Percentiles rank a stretch among this genome's conserved stretches.
Evolutionary conservation across 495 filamentous ascomycete genomes (phyloP).

Genomic region (Bombardia bombarda): DNA sequence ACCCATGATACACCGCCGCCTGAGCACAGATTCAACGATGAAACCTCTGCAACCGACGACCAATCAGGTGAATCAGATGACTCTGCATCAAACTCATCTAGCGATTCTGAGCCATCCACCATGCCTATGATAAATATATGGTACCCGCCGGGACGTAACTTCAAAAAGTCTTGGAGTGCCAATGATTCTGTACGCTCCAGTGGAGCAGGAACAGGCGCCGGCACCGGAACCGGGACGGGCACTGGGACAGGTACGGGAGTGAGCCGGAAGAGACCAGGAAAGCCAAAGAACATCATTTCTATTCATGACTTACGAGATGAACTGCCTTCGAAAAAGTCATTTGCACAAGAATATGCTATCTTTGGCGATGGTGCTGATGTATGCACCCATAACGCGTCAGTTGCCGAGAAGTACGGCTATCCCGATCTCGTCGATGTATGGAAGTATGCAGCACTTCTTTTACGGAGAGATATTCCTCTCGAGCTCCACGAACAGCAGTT

Average conservation of each 20-base stretch:
- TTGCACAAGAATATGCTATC: conserved; percentile 75
- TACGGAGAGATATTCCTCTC: conserved; percentile 67
- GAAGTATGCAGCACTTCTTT: conserved; percentile 67
- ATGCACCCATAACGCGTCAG: conserved; percentile 71
- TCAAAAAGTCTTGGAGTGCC: conserved; percentile 38
- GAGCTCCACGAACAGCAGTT: conserved; percentile 44
- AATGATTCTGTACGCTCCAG: conserved; percentile 41
- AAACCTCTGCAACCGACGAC: conserved; percentile 44
- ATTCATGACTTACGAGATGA: conserved; percentile 61
- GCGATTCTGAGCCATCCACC: conserved; percentile 63
- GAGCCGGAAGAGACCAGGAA: conserved; percentile 32
- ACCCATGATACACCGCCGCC: conserved; percentile 40
- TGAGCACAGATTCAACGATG: conserved; percentile 40
- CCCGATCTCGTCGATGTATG: conserved; percentile 75
- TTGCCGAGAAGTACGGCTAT: conserved; percentile 67
- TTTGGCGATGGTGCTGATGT: conserved; percentile 72
- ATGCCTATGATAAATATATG: conserved; percentile 40
- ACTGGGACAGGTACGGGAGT: conserved; percentile 45
- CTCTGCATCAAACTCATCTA: conserved; percentile 57
- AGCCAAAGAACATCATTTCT: conserved; percentile 51
- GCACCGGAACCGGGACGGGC: conserved; percentile 35
- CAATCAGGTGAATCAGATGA: conserved; percentile 48
- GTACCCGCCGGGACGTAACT: conserved; percentile 36
- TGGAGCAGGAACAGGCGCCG: conserved; percentile 42
- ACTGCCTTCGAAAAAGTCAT: conserved; percentile 64